Evolutionary conservation across 2,329 filamentous ascomycete genomes (phyloP).

Genomic region (Cladobotryum mycophilum): DNA sequence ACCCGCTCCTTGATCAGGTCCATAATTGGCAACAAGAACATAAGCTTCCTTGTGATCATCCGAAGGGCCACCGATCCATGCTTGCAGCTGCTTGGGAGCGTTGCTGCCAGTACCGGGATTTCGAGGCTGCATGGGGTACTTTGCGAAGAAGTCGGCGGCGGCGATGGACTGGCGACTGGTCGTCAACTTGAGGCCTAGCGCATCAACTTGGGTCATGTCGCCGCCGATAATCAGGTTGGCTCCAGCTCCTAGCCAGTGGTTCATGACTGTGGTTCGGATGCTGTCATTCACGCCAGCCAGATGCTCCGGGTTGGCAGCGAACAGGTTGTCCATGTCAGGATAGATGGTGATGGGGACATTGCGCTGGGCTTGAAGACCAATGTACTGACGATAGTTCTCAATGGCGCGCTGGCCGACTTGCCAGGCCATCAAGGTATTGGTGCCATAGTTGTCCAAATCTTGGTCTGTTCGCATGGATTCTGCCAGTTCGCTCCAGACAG

Average conservation of each 20-base stretch:
- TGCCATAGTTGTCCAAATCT: conserved; percentile 11
- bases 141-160: conserved; percentile 11
- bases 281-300: conserved; percentile 6
- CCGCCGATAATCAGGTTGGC: conserved; percentile 6
- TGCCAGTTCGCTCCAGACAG: conserved; percentile 8
- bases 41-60: conserved; percentile 9
- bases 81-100: conserved; percentile 8
- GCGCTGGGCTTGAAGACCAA: conserved; percentile 11
- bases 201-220: conserved; percentile 7
- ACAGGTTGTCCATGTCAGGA: conserved; percentile 6
- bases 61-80: conserved; percentile 9
- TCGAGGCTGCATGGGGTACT: conserved; percentile 12
- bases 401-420: conserved; percentile 11
- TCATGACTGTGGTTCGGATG: conserved; percentile 5
- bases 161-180: conserved; percentile 5
- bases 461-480: conserved; percentile 12
- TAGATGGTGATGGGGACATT: conserved; percentile 7
- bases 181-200: conserved; percentile 6
- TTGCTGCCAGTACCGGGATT: conserved; percentile 12
- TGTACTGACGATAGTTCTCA: conserved; percentile 12
- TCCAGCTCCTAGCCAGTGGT: conserved; percentile 6
- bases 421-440: conserved; percentile 9
- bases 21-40: conserved; percentile 9
- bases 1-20: conserved; percentile 8
- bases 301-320: conserved; percentile 3